Percentiles rank a stretch among this genome's conserved stretches.
These are phyloP conservation scores for Coelastrella sp. DNA, from an alignment of 139 green algal species.

Conservation along the genomic window DNA sequence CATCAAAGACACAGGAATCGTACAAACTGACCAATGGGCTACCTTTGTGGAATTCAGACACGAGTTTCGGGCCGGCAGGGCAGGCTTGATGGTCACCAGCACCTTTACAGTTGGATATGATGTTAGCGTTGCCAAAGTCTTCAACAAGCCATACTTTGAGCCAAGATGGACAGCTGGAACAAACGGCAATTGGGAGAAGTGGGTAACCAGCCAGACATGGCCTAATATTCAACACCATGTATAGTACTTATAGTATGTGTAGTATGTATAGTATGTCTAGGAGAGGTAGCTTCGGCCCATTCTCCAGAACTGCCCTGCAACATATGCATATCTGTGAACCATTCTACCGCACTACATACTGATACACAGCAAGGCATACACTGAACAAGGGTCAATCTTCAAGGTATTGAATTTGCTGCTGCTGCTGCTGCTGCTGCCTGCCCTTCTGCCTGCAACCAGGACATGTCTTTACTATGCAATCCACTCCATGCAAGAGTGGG, in stretches of 20 bases:
- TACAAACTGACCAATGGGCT: not conserved
- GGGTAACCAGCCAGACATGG: not conserved
- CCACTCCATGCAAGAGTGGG: constrained; percentile 20
- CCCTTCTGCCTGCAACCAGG: not conserved
- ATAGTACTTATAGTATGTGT: not conserved
- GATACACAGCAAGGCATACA: not conserved
- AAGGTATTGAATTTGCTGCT: too few species aligned
- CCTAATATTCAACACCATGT: not conserved
- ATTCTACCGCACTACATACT: not conserved
- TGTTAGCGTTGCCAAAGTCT: not conserved
- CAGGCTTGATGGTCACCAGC: not conserved
- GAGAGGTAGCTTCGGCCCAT: too few species aligned
- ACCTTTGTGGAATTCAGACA: constrained; percentile 11
- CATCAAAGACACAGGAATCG: not conserved
- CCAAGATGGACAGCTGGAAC: not conserved
- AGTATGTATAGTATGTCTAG: not conserved
- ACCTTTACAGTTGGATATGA: not conserved
- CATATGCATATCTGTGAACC: too few species aligned
- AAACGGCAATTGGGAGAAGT: not conserved
- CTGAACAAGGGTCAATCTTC: not conserved
- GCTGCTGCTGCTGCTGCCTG: not conserved
- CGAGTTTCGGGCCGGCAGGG: not conserved
- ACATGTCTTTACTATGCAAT: not conserved
- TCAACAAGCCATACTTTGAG: constrained; percentile 9
- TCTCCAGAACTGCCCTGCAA: too few species aligned